phyloP scores from a whole-genome alignment of 805 yeast species.

The Kregervanrija pseudodelftensis region DNA sequence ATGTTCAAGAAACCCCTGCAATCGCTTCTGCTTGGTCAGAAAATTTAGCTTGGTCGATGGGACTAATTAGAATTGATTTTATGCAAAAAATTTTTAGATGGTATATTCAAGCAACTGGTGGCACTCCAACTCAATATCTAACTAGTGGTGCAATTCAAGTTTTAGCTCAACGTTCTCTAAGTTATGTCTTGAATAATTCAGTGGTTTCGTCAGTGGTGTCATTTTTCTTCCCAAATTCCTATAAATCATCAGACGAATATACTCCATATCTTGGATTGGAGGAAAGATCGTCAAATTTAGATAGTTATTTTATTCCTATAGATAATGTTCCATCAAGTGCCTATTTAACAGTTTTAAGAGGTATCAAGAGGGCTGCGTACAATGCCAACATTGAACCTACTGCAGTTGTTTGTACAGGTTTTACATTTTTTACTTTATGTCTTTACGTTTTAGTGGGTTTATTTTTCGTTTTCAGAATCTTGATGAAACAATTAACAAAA shows the following conservation, averaged over 20 bases:
- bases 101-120: slow-evolving; percentile 87
- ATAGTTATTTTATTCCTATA: slow-evolving; percentile 6
- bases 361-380: slow-evolving; percentile 79
- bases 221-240: slow-evolving; percentile 13
- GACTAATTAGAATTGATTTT: slow-evolving; percentile 66
- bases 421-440: slow-evolving; percentile 74
- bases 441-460: slow-evolving; percentile 65
- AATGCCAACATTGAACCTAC: slow-evolving; percentile 74
- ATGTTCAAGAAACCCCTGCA: slow-evolving; percentile 83
- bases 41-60: slow-evolving; percentile 93
- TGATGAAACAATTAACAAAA: slow-evolving; percentile 34
- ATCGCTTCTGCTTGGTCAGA: slow-evolving; percentile 90
- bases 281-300: background rate
- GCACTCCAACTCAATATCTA: slow-evolving; percentile 65
- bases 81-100: slow-evolving; percentile 84
- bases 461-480: slow-evolving; percentile 44
- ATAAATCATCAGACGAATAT: background rate
- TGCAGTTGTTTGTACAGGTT: slow-evolving; percentile 77
- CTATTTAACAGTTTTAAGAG: slow-evolving; percentile 67
- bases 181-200: slow-evolving; percentile 14
- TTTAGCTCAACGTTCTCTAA: slow-evolving; percentile 63
- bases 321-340: slow-evolving; percentile 43
- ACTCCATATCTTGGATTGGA: background rate
- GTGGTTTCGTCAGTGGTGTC: slow-evolving; percentile 11
- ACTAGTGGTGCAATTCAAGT: slow-evolving; percentile 57